Percentiles rank a stretch among this genome's conserved stretches.
Evolutionary conservation across 2,329 filamentous ascomycete genomes (phyloP).

Genomic region (Tolypocladium tundrense): DNA sequence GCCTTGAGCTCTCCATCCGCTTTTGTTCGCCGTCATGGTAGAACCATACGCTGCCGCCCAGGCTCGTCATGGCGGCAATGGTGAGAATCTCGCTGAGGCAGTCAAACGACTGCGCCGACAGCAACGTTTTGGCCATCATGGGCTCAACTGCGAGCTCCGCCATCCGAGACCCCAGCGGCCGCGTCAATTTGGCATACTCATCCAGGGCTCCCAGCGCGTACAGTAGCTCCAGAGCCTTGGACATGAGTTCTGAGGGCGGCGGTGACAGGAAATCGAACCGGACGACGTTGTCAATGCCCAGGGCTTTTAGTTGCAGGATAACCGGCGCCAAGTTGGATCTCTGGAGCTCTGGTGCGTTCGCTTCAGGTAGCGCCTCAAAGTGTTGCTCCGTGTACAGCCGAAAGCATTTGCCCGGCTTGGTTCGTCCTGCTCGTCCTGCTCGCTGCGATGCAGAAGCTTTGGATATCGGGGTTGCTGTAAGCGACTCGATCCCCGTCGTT

Average conservation of each 20-base stretch:
- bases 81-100: slow-evolving; percentile 81
- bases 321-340: slow-evolving; percentile 82
- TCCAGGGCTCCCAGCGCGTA: slow-evolving; percentile 82
- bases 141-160: slow-evolving; percentile 88
- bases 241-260: slow-evolving; percentile 75
- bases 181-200: slow-evolving; percentile 80
- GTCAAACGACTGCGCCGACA: slow-evolving; percentile 62
- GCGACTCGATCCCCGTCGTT: slow-evolving; percentile 72
- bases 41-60: slow-evolving; percentile 77
- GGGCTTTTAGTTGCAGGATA: slow-evolving; percentile 82
- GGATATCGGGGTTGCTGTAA: slow-evolving; percentile 73
- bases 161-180: slow-evolving; percentile 81
- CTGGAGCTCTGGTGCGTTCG: slow-evolving; percentile 83
- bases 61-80: slow-evolving; percentile 87
- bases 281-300: slow-evolving; percentile 90
- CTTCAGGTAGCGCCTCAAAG: slow-evolving; percentile 54
- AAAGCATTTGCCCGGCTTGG: slow-evolving; percentile 86
- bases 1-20: slow-evolving; percentile 59
- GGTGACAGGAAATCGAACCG: slow-evolving; percentile 83
- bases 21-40: slow-evolving; percentile 69
- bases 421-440: slow-evolving; percentile 81
- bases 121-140: slow-evolving; percentile 86
- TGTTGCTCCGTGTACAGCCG: slow-evolving; percentile 75
- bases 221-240: slow-evolving; percentile 77
- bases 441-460: slow-evolving; percentile 90